These are phyloP conservation scores for Coniferiporia weirii DNA, from an alignment of 1,284 basidiomycete genomes.

Conservation along the genomic window DNA sequence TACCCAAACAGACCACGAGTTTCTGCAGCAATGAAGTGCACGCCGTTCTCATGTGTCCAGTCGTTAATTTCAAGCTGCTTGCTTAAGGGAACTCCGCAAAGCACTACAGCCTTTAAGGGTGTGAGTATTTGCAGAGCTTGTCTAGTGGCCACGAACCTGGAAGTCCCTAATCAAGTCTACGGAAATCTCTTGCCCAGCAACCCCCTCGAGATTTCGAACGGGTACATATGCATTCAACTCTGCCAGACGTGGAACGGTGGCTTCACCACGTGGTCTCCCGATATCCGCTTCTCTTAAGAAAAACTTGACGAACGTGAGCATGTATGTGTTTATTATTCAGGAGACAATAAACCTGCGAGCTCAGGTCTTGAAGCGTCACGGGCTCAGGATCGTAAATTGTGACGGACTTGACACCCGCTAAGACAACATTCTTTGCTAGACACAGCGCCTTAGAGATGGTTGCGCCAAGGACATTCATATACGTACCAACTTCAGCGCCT, in stretches of 20 bases:
- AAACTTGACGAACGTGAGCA: conserved; percentile 53
- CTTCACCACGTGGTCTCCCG: conserved; percentile 83
- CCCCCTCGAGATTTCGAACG: conserved; percentile 73
- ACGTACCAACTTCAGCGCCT: conserved; percentile 91
- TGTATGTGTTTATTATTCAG: background rate
- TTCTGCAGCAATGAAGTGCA: conserved; percentile 91
- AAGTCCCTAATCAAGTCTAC: conserved; percentile 81
- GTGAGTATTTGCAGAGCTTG: background rate
- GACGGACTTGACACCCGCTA: conserved; percentile 98
- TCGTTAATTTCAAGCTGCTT: conserved; percentile 96
- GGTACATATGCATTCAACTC: conserved; percentile 98
- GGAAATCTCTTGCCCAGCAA: conserved; percentile 66
- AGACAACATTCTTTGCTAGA: conserved; percentile 89
- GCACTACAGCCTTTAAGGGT: conserved; percentile 70
- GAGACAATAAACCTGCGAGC: conserved; percentile 69
- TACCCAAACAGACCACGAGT: conserved; percentile 94
- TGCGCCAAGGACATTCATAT: conserved; percentile 9
- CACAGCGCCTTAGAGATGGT: conserved; percentile 12
- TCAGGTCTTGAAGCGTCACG: conserved; percentile 83
- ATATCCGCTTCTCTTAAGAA: conserved; percentile 89
- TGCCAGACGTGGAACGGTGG: conserved; percentile 84
- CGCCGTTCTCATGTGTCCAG: conserved; percentile 83
- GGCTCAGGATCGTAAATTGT: conserved; percentile 94
- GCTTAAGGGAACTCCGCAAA: conserved; percentile 72
- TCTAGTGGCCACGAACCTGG: conserved; percentile 55